These are phyloP conservation scores for Xylaria sp. DNA, from an alignment of 495 filamentous ascomycete species.

Conservation along the genomic window DNA sequence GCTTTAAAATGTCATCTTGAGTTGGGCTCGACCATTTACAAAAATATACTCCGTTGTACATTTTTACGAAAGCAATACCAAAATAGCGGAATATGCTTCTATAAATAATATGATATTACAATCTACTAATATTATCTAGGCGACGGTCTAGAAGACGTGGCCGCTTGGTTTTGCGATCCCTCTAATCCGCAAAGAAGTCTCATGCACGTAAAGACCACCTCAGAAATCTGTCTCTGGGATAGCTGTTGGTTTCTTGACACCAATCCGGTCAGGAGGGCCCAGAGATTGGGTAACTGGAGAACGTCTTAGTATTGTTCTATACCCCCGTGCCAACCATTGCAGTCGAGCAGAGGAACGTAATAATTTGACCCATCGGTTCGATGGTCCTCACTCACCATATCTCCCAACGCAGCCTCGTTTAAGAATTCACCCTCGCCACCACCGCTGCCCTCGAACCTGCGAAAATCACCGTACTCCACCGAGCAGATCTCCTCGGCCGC, in stretches of 20 bases:
- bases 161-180: not conserved
- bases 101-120: not conserved
- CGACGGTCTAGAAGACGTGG: not conserved
- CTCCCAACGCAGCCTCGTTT: not conserved
- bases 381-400: conserved; percentile 16
- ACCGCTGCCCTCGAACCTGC: not conserved
- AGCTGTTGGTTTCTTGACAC: conserved; percentile 14
- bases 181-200: conserved; percentile 13
- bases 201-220: conserved; percentile 7
- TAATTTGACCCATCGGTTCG: not conserved
- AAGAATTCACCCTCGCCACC: not conserved
- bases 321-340: not conserved
- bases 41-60: not conserved
- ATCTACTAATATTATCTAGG: conserved; percentile 1
- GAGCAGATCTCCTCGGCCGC: conserved; percentile 10
- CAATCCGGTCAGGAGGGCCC: conserved; percentile 7
- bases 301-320: not conserved
- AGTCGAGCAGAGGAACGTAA: not conserved
- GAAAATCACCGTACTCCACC: conserved; percentile 6
- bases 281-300: conserved; percentile 20
- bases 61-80: not conserved
- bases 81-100: not conserved
- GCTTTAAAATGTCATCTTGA: not conserved
- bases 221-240: conserved; percentile 11
- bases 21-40: not conserved